Evolutionary conservation across 1,284 basidiomycete species (phyloP), one percentile per base, ranked within the genome.

Genomic region (Ceraceosorus guamensis): DNA sequence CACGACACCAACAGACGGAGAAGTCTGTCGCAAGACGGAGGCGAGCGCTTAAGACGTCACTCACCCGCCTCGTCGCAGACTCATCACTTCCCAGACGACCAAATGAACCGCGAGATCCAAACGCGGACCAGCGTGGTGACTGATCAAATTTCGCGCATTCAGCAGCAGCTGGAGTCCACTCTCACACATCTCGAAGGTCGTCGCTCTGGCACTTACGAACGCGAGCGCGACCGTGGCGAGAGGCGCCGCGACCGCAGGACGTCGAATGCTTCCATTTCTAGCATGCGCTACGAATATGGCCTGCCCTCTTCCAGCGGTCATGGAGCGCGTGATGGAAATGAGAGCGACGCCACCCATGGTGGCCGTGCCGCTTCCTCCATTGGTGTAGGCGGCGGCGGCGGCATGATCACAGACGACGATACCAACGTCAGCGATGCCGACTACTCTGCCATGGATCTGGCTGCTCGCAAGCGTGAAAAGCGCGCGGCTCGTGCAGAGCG

Each of bases 51-150:
- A n/a, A 32, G 53, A 5, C 24, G 51, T 41, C 8, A 48, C 10
- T 13, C 16, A 3, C 13, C 8, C 10, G 34, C 11, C 24, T 24
- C 14, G 8, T 46, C 39, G 4, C 39, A 46, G 8, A 13, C 32
- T 5, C 45, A 70, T 46, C 69, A 67, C 56, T 69, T 68, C 59
- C 63, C 67, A n/a, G 70, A 72, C 48, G 70, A 72, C 43, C 68
- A 70, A 61, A 68, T 71, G 67, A 70, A 72, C 56, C 58, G 53
- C 56, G 70, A 73, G 58, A 71, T 73, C 43, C 67, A 69, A 50
- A 51, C 63, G 53, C 60, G 69, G 13, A 73, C 70, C 11, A 63
- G 54, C 6, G 64, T 62, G 24, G 70, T 73, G 30, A 69, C 70
- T 8, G 63, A 70, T 46, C 70, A 73, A 56, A 73, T 73, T 34